Percentiles rank a stretch among this genome's conserved stretches.
These are phyloP conservation scores for Aspergillus conjunctus DNA, from an alignment of 495 filamentous ascomycete species.

Conservation along the genomic window DNA sequence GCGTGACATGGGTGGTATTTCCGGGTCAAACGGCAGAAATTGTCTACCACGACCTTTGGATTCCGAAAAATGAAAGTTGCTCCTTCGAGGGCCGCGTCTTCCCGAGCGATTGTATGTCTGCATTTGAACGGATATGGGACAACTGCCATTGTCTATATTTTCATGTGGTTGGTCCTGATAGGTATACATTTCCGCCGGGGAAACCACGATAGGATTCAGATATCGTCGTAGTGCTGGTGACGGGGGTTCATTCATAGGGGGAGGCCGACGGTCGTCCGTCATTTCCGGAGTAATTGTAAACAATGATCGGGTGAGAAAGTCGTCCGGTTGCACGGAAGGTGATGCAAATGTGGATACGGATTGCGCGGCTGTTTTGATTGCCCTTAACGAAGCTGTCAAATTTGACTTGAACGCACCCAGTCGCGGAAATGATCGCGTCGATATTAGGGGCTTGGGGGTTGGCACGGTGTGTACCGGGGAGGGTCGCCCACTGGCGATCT, in stretches of 20 bases:
- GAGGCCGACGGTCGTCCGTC: slow-evolving; percentile 86
- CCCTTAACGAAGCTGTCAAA: slow-evolving; percentile 86
- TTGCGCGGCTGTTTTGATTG: slow-evolving; percentile 80
- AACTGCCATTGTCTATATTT: slow-evolving; percentile 40
- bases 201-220: slow-evolving; percentile 76
- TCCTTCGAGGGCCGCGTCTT: slow-evolving; percentile 37
- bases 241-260: slow-evolving; percentile 71
- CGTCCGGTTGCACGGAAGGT: slow-evolving; percentile 77
- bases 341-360: slow-evolving; percentile 77
- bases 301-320: slow-evolving; percentile 85
- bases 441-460: slow-evolving; percentile 28
- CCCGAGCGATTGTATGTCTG: slow-evolving; percentile 68
- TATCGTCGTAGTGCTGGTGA: slow-evolving; percentile 89
- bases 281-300: slow-evolving; percentile 77
- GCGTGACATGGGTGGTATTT: slow-evolving; percentile 56
- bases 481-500: slow-evolving; percentile 24
- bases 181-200: slow-evolving; percentile 66
- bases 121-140: slow-evolving; percentile 82
- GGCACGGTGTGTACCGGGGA: slow-evolving; percentile 19
- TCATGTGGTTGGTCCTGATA: slow-evolving; percentile 51
- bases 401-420: slow-evolving; percentile 80
- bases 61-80: slow-evolving; percentile 35
- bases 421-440: slow-evolving; percentile 40
- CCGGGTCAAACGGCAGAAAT: slow-evolving; percentile 48
- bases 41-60: slow-evolving; percentile 34